Percentiles rank a stretch among this genome's conserved stretches.
These are phyloP conservation scores for Aspergillus ellipticus DNA, from an alignment of 495 filamentous ascomycete species.

Conservation along the genomic window DNA sequence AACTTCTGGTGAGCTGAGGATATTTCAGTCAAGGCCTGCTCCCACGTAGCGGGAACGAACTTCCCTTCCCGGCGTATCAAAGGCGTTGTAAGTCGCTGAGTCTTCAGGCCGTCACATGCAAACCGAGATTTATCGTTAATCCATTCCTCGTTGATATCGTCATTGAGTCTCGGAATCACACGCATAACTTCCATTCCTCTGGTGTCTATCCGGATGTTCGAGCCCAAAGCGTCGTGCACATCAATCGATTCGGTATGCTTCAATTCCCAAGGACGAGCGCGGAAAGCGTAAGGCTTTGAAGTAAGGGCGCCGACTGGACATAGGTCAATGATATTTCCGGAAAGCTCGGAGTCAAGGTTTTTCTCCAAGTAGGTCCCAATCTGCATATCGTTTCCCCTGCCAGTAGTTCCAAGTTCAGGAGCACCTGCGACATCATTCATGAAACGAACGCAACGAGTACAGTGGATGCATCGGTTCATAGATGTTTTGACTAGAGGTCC, in stretches of 20 bases:
- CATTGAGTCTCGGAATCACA: conserved; percentile 85
- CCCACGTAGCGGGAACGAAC: conserved; percentile 89
- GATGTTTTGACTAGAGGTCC: conserved; percentile 98
- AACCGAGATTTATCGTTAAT: conserved; percentile 98
- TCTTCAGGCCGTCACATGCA: conserved; percentile 95
- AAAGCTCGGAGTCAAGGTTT: conserved; percentile 87
- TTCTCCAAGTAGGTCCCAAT: conserved; percentile 96
- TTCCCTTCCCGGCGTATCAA: conserved; percentile 82
- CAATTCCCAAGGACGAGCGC: conserved; percentile 92
- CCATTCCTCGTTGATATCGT: conserved; percentile 99
- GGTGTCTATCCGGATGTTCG: conserved; percentile 88
- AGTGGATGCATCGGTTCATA: conserved; percentile 99
- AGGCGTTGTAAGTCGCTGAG: conserved; percentile 88
- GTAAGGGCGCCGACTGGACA: conserved; percentile 96
- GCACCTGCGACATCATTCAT: conserved; percentile 96
- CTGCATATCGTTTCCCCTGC: conserved; percentile 93
- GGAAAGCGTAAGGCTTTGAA: conserved; percentile 97
- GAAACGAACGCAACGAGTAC: conserved; percentile 95
- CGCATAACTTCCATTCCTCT: conserved; percentile 97
- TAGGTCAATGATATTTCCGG: conserved; percentile 95
- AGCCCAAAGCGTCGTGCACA: conserved; percentile 87
- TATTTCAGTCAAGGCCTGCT: conserved; percentile 86
- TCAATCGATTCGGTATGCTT: conserved; percentile 92
- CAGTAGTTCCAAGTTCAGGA: conserved; percentile 88
- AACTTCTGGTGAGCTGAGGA: conserved; percentile 69